Evolutionary conservation across 2,329 filamentous ascomycete genomes (phyloP), one percentile per base, ranked within the genome.

Genomic region (Apiospora arundinis): DNA sequence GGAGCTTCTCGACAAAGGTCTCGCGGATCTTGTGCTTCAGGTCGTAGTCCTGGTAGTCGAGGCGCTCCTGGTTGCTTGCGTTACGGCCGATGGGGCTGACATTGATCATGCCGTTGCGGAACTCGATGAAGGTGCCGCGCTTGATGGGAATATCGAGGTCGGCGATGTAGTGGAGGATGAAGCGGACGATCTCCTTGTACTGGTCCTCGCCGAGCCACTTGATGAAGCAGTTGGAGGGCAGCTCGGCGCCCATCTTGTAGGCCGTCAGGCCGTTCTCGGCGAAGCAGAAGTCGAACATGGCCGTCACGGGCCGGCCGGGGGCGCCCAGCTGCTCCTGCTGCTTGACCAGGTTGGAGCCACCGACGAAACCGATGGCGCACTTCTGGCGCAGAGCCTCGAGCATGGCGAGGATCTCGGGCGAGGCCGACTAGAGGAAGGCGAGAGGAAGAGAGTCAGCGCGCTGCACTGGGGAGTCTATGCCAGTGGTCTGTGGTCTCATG

Each of bases 271-370:
- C 96, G 85, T 99, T 99, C 86, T 99, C 96, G 72, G 95, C 87
- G 86, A 99, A 99, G 89, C 93, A 96, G 86, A 94, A 99, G 87
- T 99, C 96, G 87, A 99, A 99, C 78, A 98, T 91, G 73, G 90
- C 87, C 69, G 91, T 95, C 73, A 98, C 95, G 76, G 92, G 88
- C 40, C 84, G 82, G 71, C 88, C 85, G 37, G 89, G 81, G 4
- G 90, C 88, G 81, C 95, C 95, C 73, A 98, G 90, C 85, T 98
- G 95, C 84, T 98, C 96, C 84, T 98, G 94, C 85, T 98, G 96
- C 87, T 99, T 98, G 81, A 83, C 85, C 74, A 97, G 90, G 87
- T 98, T 93, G 78, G 93, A 96, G 81, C 96, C 96, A 79, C 96
- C 96, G 73, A 98, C 95, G 85, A 91, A 97, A 77, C 95, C 95